Percentiles rank a stretch among this genome's conserved stretches.
Evolutionary conservation across 805 yeast species (phyloP).

Genomic region (Kregervanrija pseudodelftensis): DNA sequence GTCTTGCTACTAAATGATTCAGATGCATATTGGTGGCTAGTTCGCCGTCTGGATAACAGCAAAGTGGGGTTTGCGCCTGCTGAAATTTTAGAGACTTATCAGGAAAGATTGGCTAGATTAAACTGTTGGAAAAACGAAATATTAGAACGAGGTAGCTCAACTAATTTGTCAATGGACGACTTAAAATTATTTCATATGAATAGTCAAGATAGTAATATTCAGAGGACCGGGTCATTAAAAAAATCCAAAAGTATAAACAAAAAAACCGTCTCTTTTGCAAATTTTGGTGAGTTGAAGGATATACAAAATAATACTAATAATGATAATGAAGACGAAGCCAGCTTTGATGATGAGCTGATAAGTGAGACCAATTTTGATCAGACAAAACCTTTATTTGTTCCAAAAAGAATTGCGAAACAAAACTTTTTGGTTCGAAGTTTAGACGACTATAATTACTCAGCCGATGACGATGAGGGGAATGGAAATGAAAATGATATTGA

Average conservation of each 20-base stretch:
- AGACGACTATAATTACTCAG: slow-evolving; percentile 22
- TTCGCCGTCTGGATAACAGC: slow-evolving; percentile 35
- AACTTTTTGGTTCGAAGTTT: slow-evolving; percentile 27
- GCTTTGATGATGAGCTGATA: no score
- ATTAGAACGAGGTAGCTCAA: slow-evolving; percentile 32
- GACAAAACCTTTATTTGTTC: slow-evolving; percentile 13
- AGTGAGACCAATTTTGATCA: no score
- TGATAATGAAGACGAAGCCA: not conserved
- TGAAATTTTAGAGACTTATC: slow-evolving; percentile 85
- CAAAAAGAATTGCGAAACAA: slow-evolving; percentile 21
- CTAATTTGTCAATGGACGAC: slow-evolving; percentile 19
- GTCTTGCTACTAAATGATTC: slow-evolving; percentile 78
- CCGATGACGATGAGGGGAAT: slow-evolving; percentile 33
- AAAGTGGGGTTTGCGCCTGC: slow-evolving; percentile 93
- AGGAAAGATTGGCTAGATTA: slow-evolving; percentile 82
- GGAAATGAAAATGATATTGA: slow-evolving; percentile 34
- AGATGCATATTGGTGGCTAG: slow-evolving; percentile 97
- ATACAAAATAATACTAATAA: slow-evolving; percentile 1
- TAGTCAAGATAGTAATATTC: slow-evolving; percentile 16
- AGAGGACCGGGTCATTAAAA: slow-evolving; percentile 13
- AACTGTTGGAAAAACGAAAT: slow-evolving; percentile 92
- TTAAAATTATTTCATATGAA: slow-evolving; percentile 19
- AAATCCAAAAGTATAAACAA: slow-evolving; percentile 7
- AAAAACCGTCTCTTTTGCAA: slow-evolving; percentile 27
- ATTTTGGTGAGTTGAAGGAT: slow-evolving; percentile 5